Evolutionary conservation across 805 yeast genomes (phyloP).

Genomic region (Spathaspora hagerdaliae): DNA sequence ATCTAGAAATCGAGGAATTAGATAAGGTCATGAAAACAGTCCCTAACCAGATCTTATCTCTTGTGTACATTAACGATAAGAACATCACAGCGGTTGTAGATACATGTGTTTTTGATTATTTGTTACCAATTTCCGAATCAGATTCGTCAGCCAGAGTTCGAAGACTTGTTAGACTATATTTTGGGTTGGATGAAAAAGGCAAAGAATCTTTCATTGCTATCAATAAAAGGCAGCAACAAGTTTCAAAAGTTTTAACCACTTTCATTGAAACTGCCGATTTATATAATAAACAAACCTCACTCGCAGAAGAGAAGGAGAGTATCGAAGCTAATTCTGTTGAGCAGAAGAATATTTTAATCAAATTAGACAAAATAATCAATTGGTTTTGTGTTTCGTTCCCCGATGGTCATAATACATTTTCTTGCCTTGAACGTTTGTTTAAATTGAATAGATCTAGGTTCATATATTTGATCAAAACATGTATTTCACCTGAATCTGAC

Average conservation of each 20-base stretch:
- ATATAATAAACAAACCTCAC: slow-evolving; percentile 15
- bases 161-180: slow-evolving; percentile 48
- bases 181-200: slow-evolving; percentile 52
- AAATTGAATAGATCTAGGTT: slow-evolving; percentile 56
- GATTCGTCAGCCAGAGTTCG: slow-evolving; percentile 45
- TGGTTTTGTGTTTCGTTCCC: slow-evolving; percentile 65
- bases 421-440: slow-evolving; percentile 50
- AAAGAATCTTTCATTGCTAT: slow-evolving; percentile 65
- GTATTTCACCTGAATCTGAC: slow-evolving; percentile 55
- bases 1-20: slow-evolving; percentile 19
- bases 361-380: slow-evolving; percentile 50
- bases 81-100: slow-evolving; percentile 67
- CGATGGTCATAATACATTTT: slow-evolving; percentile 42
- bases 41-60: slow-evolving; percentile 61
- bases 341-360: slow-evolving; percentile 19
- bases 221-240: slow-evolving; percentile 61
- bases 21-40: slow-evolving; percentile 42
- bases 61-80: slow-evolving; percentile 71
- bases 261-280: slow-evolving; percentile 48
- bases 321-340: slow-evolving; percentile 10
- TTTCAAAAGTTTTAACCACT: slow-evolving; percentile 47
- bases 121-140: slow-evolving; percentile 51
- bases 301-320: slow-evolving; percentile 17
- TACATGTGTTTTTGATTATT: slow-evolving; percentile 49
- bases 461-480: slow-evolving; percentile 50